These are phyloP conservation scores for Allium cepa DNA, from an alignment of 106 monocot genomes.

Conservation along the genomic window DNA sequence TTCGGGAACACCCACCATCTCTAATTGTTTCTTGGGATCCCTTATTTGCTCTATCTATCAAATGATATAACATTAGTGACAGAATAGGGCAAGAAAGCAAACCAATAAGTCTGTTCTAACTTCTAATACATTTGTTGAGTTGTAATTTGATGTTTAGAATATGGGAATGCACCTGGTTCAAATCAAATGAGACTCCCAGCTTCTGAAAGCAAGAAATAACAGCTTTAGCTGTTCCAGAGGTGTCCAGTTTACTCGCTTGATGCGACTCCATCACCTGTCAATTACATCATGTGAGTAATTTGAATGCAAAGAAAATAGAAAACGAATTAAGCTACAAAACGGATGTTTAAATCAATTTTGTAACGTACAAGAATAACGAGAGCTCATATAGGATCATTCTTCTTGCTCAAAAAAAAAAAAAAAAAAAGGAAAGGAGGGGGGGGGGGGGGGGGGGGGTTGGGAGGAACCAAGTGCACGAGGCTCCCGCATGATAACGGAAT, in stretches of 20 bases:
- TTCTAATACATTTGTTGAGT: background rate
- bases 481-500: too few relatives aligned
- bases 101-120: too few relatives aligned
- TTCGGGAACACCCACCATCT: slow-evolving; percentile 86
- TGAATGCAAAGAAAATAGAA: too few relatives aligned
- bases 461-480: too few relatives aligned
- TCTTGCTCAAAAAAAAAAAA: too few relatives aligned
- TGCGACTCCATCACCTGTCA: slow-evolving; percentile 88
- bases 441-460: too few relatives aligned
- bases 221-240: slow-evolving; percentile 87
- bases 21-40: slow-evolving; percentile 59
- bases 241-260: slow-evolving; percentile 79
- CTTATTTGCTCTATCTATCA: slow-evolving; percentile 70
- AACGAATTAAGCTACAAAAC: too few relatives aligned
- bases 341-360: too few relatives aligned
- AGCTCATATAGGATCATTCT: too few relatives aligned
- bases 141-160: background rate
- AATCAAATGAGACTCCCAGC: slow-evolving; percentile 72
- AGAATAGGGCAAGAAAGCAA: background rate
- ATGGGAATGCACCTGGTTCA: slow-evolving; percentile 37
- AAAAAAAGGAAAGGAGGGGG: too few relatives aligned
- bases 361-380: too few relatives aligned
- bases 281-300: background rate
- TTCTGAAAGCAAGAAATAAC: slow-evolving; percentile 80
- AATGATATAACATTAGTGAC: background rate